phyloP scores from a whole-genome alignment of 805 yeast genomes.

The Vanderwaltozyma verrucispora region DNA sequence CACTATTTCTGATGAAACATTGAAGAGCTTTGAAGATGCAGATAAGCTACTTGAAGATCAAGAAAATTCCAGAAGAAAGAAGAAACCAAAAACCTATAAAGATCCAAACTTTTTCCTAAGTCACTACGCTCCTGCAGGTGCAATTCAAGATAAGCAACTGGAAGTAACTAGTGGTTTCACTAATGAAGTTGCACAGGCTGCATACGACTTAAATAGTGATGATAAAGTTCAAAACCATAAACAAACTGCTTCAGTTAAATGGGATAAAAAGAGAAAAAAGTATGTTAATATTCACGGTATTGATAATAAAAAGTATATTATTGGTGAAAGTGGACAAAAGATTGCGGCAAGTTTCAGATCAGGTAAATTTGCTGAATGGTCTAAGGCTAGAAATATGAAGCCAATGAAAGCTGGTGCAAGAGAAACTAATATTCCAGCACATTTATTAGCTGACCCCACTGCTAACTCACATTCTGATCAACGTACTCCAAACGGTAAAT shows the following conservation, averaged over 20 bases:
- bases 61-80: constrained; percentile 17
- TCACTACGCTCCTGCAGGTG: constrained; percentile 77
- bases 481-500: constrained; percentile 34
- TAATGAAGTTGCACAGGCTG: constrained; percentile 73
- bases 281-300: constrained; percentile 71
- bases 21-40: constrained; percentile 33
- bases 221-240: constrained; percentile 56
- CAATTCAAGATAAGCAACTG: constrained; percentile 73
- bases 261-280: constrained; percentile 92
- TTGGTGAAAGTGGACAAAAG: constrained; percentile 88
- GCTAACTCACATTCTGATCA: constrained; percentile 5
- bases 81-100: constrained; percentile 41
- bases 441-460: constrained; percentile 26
- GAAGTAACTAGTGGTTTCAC: constrained; percentile 53
- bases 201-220: constrained; percentile 80
- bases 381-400: constrained; percentile 50
- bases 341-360: constrained; percentile 87
- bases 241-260: constrained; percentile 58
- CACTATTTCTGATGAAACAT: constrained; percentile 32
- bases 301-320: constrained; percentile 70
- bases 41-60: constrained; percentile 26
- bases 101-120: constrained; percentile 77
- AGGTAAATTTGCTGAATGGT: constrained; percentile 92
- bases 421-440: constrained; percentile 32
- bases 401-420: constrained; percentile 39